These are phyloP conservation scores for Neurospora hispaniola DNA, from an alignment of 495 filamentous ascomycete species.

Conservation along the genomic window DNA sequence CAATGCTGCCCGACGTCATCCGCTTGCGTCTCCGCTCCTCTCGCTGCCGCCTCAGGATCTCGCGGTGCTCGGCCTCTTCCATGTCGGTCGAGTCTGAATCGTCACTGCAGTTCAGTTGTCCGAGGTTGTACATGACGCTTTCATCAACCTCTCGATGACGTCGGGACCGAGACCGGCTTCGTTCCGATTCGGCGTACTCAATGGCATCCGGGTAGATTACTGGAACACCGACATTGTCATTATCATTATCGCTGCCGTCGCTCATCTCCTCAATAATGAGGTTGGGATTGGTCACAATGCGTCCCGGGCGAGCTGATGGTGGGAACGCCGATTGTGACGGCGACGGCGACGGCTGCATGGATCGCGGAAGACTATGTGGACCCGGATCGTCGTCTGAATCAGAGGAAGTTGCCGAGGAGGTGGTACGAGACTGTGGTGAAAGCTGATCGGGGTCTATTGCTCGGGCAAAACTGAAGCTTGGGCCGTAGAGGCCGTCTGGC, in stretches of 20 bases:
- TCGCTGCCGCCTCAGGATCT: conserved; percentile 23
- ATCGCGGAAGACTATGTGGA: conserved; percentile 21
- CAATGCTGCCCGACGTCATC: conserved; percentile 42
- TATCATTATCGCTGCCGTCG: conserved; percentile 30
- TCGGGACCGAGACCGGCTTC: conserved; percentile 29
- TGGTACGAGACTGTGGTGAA: conserved; percentile 40
- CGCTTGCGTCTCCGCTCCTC: conserved; percentile 31
- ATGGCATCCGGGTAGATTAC: conserved; percentile 33
- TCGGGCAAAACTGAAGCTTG: conserved; percentile 30
- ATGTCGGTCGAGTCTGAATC: conserved; percentile 32
- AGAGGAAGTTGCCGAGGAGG: conserved; percentile 19
- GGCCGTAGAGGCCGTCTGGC: conserved; percentile 28
- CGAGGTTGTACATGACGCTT: conserved; percentile 27
- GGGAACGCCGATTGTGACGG: conserved; percentile 13
- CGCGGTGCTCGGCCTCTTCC: conserved; percentile 28
- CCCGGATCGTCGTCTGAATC: conserved; percentile 21
- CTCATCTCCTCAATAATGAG: conserved; percentile 37
- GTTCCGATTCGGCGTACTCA: conserved; percentile 35
- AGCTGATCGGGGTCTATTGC: conserved; percentile 34
- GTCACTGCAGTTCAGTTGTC: conserved; percentile 32
- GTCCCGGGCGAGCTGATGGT: conserved; percentile 15
- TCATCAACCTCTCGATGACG: conserved; percentile 21
- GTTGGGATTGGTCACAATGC: conserved; percentile 22
- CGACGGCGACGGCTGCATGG: conserved; percentile 18
- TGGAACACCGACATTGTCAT: conserved; percentile 20